Conservation (phyloP, 345 rosid genomes). For the Aurinia saxatilis region DNA sequence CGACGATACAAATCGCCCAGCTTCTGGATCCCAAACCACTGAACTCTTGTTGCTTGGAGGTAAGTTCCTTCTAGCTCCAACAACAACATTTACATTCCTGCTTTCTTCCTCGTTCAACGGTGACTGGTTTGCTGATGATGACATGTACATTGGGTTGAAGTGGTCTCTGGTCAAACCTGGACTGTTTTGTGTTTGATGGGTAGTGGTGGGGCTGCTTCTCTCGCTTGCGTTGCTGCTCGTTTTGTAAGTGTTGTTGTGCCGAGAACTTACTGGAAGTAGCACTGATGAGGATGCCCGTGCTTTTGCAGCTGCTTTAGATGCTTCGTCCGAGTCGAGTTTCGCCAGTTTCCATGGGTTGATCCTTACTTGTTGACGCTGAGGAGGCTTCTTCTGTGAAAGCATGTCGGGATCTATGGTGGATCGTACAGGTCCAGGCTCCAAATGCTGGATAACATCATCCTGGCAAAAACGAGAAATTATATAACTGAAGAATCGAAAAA, state of each 20-base stretch:
- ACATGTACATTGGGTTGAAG: conserved; percentile 68
- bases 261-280: conserved; percentile 57
- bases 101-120: conserved; percentile 34
- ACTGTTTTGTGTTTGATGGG: conserved; percentile 48
- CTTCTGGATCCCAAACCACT: conserved; percentile 86
- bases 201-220: conserved; percentile 67
- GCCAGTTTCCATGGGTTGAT: conserved; percentile 95
- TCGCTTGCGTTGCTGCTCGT: conserved; percentile 58
- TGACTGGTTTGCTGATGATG: conserved; percentile 48
- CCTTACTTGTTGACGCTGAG: conserved; percentile 62
- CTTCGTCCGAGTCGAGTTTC: conserved; percentile 74
- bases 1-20: conserved; percentile 70
- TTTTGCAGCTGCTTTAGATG: conserved; percentile 74
- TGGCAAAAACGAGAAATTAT: conserved; percentile 12
- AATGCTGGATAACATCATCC: conserved; percentile 88
- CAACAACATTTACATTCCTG: not conserved
- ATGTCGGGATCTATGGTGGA: conserved; percentile 78
- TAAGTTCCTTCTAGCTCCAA: conserved; percentile 31
- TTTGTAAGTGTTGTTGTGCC: conserved; percentile 41
- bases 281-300: conserved; percentile 92
- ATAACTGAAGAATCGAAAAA: not conserved
- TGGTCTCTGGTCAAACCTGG: conserved; percentile 49
- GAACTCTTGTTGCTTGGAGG: conserved; percentile 38
- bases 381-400: conserved; percentile 39
- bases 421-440: conserved; percentile 73